phyloP scores from a whole-genome alignment of 139 green algal species.

The Chlorella sp. region DNA sequence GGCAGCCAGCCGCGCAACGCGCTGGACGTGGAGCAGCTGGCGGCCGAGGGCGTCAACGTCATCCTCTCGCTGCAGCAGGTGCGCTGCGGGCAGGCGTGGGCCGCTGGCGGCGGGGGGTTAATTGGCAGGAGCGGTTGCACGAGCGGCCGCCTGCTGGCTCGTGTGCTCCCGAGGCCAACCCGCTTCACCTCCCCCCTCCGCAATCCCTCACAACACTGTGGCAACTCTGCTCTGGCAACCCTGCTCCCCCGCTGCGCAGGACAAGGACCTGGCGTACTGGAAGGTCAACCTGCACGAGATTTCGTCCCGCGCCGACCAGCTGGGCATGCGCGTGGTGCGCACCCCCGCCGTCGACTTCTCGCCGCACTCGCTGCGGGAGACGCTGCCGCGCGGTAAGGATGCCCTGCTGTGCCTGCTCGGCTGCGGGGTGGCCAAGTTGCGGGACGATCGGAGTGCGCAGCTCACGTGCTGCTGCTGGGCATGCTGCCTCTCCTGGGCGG shows the following conservation, averaged over 20 bases:
- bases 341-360: slow-evolving; percentile 74
- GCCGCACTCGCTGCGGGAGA: slow-evolving; percentile 66
- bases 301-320: slow-evolving; percentile 30
- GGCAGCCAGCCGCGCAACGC: slow-evolving; percentile 66
- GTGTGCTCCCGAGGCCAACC: no score
- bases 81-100: slow-evolving; percentile 50
- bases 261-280: slow-evolving; percentile 62
- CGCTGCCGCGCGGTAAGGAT: slow-evolving; percentile 51
- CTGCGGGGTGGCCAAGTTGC: not conserved
- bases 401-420: not conserved
- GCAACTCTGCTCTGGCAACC: not conserved
- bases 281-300: slow-evolving; percentile 58
- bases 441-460: not conserved
- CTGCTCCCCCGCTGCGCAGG: not conserved
- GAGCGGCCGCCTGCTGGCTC: no score
- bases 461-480: not conserved
- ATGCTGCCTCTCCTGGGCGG: not conserved
- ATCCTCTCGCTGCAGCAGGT: slow-evolving; percentile 64
- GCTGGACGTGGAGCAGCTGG: slow-evolving; percentile 59
- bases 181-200: no score
- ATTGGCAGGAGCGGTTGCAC: no score
- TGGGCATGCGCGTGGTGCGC: slow-evolving; percentile 60
- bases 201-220: not conserved
- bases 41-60: slow-evolving; percentile 28
- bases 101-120: no score